Base-by-base conservation (phyloP, 805 yeast species). In the Danielozyma ontarioensis region DNA sequence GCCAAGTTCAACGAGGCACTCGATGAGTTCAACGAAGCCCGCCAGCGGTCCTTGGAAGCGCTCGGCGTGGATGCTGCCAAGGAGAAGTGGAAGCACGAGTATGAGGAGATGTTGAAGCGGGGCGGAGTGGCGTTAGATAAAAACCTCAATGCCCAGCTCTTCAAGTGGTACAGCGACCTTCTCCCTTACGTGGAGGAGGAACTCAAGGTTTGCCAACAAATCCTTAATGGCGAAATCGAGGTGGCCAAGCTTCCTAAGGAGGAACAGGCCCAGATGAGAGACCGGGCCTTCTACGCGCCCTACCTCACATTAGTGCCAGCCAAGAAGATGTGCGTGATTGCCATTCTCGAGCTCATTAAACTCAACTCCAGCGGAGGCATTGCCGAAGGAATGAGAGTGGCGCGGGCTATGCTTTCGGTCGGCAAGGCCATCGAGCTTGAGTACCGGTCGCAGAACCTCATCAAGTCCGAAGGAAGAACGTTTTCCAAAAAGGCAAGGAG, bases 401-500 rank as follows among this genome's bases (percentile, higher is more conserved):
- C 95, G 0, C 71, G 85, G 44, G 88, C 94, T 0, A 85, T 88
- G 12, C 64, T 83, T 13, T 69, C 83, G 0, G 87, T 90, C 4
- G 95, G 96, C 6, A 78, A 72, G 44, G 88, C 95, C 10, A 69
- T 90, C 15, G 96, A 90, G 53, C 59, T 80, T 46, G 97, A 93
- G 55, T 85, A 81, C 53, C 75, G 81, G 44, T 73, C 94, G 0
- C 87, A 83, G 47, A 69, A 70, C 43, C 57, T 84, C 29, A 58
- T 81, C 38, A 69, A 72, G 24, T 60, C 74, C 2, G 88, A 82
- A 42, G 65, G 71, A 21, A 72, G 68, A 37, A 67, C 74, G 3
- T 65, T 76, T 42, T 45, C 53, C 13, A 57, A 52, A 35, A 57
- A 52, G 28, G 34, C 51, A 6, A 74, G 70, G 47, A 77, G 76